These are phyloP conservation scores for Backusella parvicylindrica DNA, from an alignment of 192 early-diverging fungal species.

Conservation along the genomic window DNA sequence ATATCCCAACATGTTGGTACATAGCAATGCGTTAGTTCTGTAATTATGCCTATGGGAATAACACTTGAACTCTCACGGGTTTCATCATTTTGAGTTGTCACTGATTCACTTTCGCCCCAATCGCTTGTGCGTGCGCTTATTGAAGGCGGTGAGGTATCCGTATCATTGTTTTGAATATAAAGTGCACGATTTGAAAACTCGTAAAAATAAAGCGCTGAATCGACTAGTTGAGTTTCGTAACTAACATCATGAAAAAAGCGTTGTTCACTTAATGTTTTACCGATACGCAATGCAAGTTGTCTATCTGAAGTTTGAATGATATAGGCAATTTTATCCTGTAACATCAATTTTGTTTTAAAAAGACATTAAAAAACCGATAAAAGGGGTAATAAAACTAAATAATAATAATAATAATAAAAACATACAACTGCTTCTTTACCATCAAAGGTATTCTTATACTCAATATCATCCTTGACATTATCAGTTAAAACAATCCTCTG, in stretches of 20 bases:
- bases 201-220: slow-evolving; percentile 79
- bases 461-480: slow-evolving; percentile 71
- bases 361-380: slow-evolving; percentile 4
- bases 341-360: not conserved
- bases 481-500: slow-evolving; percentile 55
- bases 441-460: slow-evolving; percentile 82
- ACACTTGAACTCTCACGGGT: not conserved
- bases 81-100: not conserved
- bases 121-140: slow-evolving; percentile 1
- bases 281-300: slow-evolving; percentile 82
- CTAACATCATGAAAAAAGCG: slow-evolving; percentile 89
- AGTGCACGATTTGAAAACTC: slow-evolving; percentile 46
- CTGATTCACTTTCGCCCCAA: slow-evolving; percentile 1
- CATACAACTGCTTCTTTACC: slow-evolving; percentile 86
- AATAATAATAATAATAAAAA: not conserved
- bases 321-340: slow-evolving; percentile 53
- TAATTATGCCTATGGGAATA: slow-evolving; percentile 83
- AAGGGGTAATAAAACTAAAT: slow-evolving; percentile 46
- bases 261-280: slow-evolving; percentile 87
- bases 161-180: slow-evolving; percentile 1
- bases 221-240: slow-evolving; percentile 79
- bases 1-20: slow-evolving; percentile 83
- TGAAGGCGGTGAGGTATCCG: not conserved
- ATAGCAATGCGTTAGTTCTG: slow-evolving; percentile 88
- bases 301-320: slow-evolving; percentile 84